Conservation (phyloP, 306 rosid genomes). For the Malus asiatica region DNA sequence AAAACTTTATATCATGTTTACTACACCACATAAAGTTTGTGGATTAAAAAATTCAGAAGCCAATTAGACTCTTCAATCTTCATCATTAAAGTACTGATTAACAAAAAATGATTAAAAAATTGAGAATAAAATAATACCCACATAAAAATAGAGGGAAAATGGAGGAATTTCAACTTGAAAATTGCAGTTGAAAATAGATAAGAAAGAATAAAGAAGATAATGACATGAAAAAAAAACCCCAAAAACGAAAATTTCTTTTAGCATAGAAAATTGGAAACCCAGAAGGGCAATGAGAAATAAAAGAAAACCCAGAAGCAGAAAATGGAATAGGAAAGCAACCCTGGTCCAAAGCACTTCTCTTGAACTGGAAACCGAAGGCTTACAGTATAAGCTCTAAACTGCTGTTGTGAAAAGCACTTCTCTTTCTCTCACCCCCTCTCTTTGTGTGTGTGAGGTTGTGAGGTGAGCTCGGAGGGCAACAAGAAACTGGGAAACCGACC, state of each 20-base stretch:
- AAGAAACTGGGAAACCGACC: neutral
- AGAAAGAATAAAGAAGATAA: neutral
- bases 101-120: neutral
- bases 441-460: neutral
- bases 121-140: constrained; percentile 4
- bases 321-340: constrained; percentile 8
- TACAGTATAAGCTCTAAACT: neutral
- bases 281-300: neutral
- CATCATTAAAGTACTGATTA: neutral
- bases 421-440: neutral
- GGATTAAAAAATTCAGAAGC: neutral
- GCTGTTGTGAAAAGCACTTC: neutral
- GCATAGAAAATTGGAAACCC: neutral
- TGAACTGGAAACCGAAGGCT: constrained; percentile 15
- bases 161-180: neutral
- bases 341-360: neutral
- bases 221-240: neutral
- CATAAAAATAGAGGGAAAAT: neutral
- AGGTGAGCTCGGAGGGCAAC: neutral
- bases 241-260: neutral
- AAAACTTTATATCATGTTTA: neutral
- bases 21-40: neutral
- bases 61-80: neutral
- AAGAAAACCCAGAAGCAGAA: neutral
- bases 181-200: neutral